A percentile compares a stretch with the other conserved stretches of the same genome.
These are phyloP conservation scores for Pyrenochaeta sp. DNA, from an alignment of 2,329 filamentous ascomycete species.

Conservation along the genomic window DNA sequence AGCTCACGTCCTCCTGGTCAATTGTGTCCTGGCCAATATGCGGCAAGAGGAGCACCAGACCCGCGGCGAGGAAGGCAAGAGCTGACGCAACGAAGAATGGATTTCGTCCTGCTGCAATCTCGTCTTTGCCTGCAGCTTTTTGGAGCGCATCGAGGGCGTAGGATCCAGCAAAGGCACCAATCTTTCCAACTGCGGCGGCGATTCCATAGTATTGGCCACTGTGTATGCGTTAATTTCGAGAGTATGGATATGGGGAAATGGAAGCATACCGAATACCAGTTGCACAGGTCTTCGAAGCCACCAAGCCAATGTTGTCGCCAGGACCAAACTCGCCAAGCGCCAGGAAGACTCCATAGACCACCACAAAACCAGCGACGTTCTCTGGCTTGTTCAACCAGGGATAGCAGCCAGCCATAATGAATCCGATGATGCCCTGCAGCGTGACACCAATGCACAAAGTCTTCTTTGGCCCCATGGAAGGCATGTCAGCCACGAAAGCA, in stretches of 20 bases:
- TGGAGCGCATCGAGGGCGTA: constrained; percentile 77
- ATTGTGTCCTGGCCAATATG: constrained; percentile 86
- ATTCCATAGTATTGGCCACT: constrained; percentile 76
- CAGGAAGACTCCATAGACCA: constrained; percentile 80
- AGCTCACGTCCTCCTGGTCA: constrained; percentile 75
- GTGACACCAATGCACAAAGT: constrained; percentile 75
- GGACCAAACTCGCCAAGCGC: constrained; percentile 82
- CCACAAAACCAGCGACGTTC: constrained; percentile 77
- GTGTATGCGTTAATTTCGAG: background rate
- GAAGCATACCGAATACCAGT: constrained; percentile 71
- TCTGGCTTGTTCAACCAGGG: constrained; percentile 68
- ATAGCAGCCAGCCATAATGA: constrained; percentile 87
- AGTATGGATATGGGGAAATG: background rate
- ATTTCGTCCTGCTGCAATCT: constrained; percentile 71
- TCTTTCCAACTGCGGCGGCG: constrained; percentile 76
- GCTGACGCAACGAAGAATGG: constrained; percentile 87
- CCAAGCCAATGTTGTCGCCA: constrained; percentile 87
- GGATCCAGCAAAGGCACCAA: constrained; percentile 84
- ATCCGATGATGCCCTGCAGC: constrained; percentile 79
- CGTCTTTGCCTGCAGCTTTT: constrained; percentile 43
- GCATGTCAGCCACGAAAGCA: constrained; percentile 73
- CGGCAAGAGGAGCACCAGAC: constrained; percentile 74
- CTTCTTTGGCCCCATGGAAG: constrained; percentile 75
- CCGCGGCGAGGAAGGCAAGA: constrained; percentile 74
- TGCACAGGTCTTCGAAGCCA: constrained; percentile 86